These are phyloP conservation scores for Murraya paniculata DNA, from an alignment of 345 rosid species.

Conservation along the genomic window DNA sequence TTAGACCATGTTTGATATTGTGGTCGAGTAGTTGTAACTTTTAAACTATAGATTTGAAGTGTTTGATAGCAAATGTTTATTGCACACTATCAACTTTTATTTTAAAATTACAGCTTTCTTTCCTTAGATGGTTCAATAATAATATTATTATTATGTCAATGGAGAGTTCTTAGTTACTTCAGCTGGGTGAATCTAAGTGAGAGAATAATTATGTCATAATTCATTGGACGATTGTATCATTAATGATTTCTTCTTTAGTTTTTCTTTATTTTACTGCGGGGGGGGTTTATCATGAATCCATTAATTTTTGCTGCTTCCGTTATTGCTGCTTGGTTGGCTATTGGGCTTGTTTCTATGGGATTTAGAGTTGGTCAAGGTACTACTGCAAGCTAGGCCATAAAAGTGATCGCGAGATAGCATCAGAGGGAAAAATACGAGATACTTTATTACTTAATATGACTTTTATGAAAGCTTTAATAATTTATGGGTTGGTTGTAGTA, in stretches of 20 bases:
- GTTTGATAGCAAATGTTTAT: too few species aligned
- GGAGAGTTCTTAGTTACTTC: neutral
- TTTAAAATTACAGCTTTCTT: too few species aligned
- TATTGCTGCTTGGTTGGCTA: neutral
- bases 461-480: slow-evolving; percentile 4
- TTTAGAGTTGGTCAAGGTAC: neutral
- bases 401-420: slow-evolving; percentile 10
- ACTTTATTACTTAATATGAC: slow-evolving; percentile 1
- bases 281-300: too few species aligned
- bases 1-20: too few species aligned
- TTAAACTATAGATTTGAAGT: too few species aligned
- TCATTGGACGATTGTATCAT: neutral
- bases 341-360: neutral
- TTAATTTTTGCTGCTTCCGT: accelerated
- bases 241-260: too few species aligned
- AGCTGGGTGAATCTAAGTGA: neutral
- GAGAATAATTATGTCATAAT: neutral
- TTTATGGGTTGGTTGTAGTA: neutral
- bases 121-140: too few species aligned
- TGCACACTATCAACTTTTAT: too few species aligned
- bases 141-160: neutral
- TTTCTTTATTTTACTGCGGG: too few species aligned
- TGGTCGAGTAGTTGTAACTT: too few species aligned
- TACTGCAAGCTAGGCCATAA: neutral
- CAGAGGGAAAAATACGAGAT: neutral